phyloP scores from a whole-genome alignment of 257 asterid genomes.

The Penstemon newberryi region DNA sequence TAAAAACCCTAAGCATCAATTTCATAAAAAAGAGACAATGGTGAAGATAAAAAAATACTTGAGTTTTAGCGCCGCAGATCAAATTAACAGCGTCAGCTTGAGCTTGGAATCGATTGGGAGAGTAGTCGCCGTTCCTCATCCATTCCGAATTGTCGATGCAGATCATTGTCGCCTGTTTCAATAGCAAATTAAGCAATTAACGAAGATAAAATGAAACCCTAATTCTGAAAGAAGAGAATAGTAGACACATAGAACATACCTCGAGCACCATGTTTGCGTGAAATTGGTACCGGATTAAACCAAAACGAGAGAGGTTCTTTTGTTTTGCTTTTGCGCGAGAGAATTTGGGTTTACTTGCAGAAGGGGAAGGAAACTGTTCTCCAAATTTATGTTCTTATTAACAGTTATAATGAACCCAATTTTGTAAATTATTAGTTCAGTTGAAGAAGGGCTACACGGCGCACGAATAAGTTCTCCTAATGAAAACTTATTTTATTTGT shows the following conservation, averaged over 20 bases:
- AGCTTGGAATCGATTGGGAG: slow-evolving; percentile 84
- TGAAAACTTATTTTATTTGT: no score
- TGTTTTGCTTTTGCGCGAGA: slow-evolving; percentile 5
- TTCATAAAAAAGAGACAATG: neutral
- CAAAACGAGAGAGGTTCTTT: neutral
- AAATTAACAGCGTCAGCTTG: slow-evolving; percentile 93
- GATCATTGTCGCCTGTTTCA: slow-evolving; percentile 83
- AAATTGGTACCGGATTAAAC: slow-evolving; percentile 2
- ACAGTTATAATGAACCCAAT: no score
- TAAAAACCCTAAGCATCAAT: slow-evolving; percentile 26
- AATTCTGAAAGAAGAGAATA: neutral
- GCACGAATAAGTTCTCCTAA: no score
- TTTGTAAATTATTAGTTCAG: no score
- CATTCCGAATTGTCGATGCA: slow-evolving; percentile 98
- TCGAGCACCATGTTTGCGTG: slow-evolving; percentile 84
- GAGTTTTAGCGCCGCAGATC: slow-evolving; percentile 99
- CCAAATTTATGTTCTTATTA: no score
- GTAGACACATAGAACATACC: slow-evolving; percentile 40
- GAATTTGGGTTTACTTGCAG: slow-evolving; percentile 35
- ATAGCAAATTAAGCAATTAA: slow-evolving; percentile 2
- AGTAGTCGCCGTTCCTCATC: slow-evolving; percentile 98
- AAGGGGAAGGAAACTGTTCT: slow-evolving; percentile 25
- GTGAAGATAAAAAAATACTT: slow-evolving; percentile 38
- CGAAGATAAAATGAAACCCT: slow-evolving; percentile 22
- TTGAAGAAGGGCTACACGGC: no score